These are phyloP conservation scores for Boechera stricta DNA, from an alignment of 345 rosid species.

Conservation along the genomic window DNA sequence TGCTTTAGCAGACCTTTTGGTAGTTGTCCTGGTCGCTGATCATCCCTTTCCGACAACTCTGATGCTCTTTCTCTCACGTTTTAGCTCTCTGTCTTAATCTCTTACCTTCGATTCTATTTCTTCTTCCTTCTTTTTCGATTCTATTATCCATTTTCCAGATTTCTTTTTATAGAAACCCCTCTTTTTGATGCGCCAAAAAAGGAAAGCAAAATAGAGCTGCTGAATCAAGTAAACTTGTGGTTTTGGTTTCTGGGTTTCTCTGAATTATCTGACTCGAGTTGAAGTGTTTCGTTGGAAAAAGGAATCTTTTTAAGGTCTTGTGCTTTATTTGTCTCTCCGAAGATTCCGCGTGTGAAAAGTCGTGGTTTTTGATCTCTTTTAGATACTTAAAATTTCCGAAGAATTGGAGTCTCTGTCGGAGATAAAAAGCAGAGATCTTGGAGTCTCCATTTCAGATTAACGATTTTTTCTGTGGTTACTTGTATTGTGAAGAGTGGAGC, in stretches of 20 bases:
- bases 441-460: constrained; percentile 34
- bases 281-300: constrained; percentile 33
- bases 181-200: constrained; percentile 25
- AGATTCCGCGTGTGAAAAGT: constrained; percentile 43
- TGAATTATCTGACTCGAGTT: background rate
- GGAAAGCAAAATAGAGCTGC: constrained; percentile 13
- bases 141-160: constrained; percentile 24
- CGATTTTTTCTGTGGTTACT: constrained; percentile 7
- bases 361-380: constrained; percentile 22
- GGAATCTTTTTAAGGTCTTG: constrained; percentile 33
- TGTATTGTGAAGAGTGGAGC: constrained; percentile 36
- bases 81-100: constrained; percentile 35
- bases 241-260: constrained; percentile 24
- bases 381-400: constrained; percentile 24
- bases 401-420: constrained; percentile 33
- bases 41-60: constrained; percentile 70
- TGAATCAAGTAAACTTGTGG: constrained; percentile 18
- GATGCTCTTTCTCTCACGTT: constrained; percentile 46
- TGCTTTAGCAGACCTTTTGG: constrained; percentile 52
- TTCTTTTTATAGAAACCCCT: constrained; percentile 14
- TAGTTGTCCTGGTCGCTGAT: constrained; percentile 67
- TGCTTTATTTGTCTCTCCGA: constrained; percentile 32
- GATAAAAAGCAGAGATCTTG: constrained; percentile 43
- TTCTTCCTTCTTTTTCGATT: constrained; percentile 27
- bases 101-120: constrained; percentile 17